Evolutionary conservation across 495 filamentous ascomycete species (phyloP).

Genomic region (Terfezia claveryi): DNA sequence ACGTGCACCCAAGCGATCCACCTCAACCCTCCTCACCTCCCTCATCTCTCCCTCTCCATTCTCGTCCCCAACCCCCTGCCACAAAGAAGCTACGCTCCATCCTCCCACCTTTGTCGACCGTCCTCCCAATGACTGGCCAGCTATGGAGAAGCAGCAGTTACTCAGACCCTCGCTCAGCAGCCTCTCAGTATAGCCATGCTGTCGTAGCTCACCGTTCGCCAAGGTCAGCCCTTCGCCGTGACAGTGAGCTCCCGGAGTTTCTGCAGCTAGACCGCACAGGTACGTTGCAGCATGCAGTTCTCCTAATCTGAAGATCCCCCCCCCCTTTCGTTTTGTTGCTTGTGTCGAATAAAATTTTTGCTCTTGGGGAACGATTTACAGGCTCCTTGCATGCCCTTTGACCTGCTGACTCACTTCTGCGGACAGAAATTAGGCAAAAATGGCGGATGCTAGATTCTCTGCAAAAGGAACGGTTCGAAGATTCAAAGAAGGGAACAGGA

Average conservation of each 20-base stretch:
- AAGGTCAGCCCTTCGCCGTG: background rate
- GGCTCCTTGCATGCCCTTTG: background rate
- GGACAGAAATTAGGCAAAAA: constrained; percentile 14
- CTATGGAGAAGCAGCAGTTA: background rate
- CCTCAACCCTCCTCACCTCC: background rate
- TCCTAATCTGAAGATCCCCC: background rate
- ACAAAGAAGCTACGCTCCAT: background rate
- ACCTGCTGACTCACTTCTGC: background rate
- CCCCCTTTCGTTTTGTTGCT: background rate
- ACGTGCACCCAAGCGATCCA: background rate
- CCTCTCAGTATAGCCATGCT: background rate
- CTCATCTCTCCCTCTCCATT: background rate
- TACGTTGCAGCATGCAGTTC: background rate
- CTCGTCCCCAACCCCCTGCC: background rate
- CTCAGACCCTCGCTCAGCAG: background rate
- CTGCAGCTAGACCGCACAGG: background rate
- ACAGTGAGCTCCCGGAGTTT: background rate
- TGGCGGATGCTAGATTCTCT: constrained; percentile 12
- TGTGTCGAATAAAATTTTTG: too few species aligned
- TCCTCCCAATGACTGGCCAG: background rate
- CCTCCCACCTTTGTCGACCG: background rate
- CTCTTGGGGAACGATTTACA: too few species aligned
- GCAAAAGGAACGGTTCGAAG: constrained; percentile 16
- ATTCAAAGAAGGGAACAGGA: constrained; percentile 13
- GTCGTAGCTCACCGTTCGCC: background rate